These are phyloP conservation scores for Saccharomyces hybrid DNA, from an alignment of 1,139 yeast species.

Conservation along the genomic window DNA sequence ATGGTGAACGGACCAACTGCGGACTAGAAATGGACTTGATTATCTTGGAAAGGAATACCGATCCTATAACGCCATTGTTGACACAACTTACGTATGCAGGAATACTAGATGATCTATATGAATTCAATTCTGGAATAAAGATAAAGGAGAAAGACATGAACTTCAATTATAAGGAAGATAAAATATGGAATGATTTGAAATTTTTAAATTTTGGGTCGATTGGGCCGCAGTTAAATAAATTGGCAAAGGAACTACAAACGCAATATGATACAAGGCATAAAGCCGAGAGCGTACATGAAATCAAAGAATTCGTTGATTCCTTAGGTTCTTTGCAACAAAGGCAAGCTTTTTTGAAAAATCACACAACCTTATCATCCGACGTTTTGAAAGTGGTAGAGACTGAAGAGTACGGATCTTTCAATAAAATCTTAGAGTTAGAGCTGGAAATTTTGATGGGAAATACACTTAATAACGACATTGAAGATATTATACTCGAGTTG, in stretches of 20 bases:
- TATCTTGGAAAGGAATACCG: conserved; percentile 71
- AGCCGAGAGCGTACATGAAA: conserved; percentile 54
- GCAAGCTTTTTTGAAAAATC: conserved; percentile 65
- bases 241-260: conserved; percentile 65
- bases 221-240: conserved; percentile 59
- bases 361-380: conserved; percentile 68
- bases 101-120: conserved; percentile 64
- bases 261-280: conserved; percentile 59
- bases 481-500: conserved; percentile 19
- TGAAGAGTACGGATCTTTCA: conserved; percentile 37
- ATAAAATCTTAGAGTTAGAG: conserved; percentile 57
- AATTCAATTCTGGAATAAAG: conserved; percentile 38
- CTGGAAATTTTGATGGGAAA: conserved; percentile 38
- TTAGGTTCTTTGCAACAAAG: conserved; percentile 59
- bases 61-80: conserved; percentile 60
- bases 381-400: conserved; percentile 49
- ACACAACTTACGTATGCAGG: conserved; percentile 82
- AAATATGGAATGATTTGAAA: conserved; percentile 44
- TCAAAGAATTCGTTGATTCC: conserved; percentile 64
- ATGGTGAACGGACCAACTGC: conserved; percentile 32
- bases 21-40: conserved; percentile 48
- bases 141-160: conserved; percentile 27
- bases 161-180: conserved; percentile 30
- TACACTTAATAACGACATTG: conserved; percentile 17
- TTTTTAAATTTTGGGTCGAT: conserved; percentile 73